Base-by-base conservation (phyloP, 2,329 filamentous ascomycete species). In the Helotiales sp. region DNA sequence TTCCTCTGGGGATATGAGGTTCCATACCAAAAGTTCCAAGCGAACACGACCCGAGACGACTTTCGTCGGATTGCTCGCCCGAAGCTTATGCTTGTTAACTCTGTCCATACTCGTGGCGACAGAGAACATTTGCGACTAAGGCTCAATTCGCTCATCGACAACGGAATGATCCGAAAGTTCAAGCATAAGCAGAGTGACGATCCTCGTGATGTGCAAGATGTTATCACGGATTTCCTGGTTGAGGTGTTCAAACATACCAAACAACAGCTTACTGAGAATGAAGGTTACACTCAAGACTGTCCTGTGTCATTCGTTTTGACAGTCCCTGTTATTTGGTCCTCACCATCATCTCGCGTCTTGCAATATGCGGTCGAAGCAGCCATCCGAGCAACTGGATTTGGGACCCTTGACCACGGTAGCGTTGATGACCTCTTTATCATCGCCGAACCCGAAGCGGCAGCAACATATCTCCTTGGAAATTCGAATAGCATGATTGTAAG, bases 371-470 rank as follows among this genome's bases (percentile, higher is more conserved):
- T 64, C 6, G 50, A 59, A 48, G 42, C 22, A 29, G 62, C 60
- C 2, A 54, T 62, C 6, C 38, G 47, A 22, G 49, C 49, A 6
- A 55, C 58, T 2, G 27, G 33, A 1, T 59, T 66, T 30, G 60
- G 64, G 4, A 50, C 40, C 1, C 31, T 61, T 13, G 47, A 36
- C 3, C 27, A 58, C 12, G 50, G 54, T 2, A 62, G 54, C 29
- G 36, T 70, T n/a, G 63, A 70, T 17, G 66, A 68, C 22, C 49
- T 72, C 2, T 72, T 70, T 33, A 63, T 71, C 15, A 63, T 69
- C 5, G 63, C 64, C 8, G 70, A 71, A 40, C 69, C 69, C 2
- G 69, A 71, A 56, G 67, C 67, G 15, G 69, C 69, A 1, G 68
- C 67, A 0, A 69, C 64, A 1, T 68, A 63, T 42, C 59, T 69